Percentiles rank a stretch among this genome's conserved stretches.
phyloP scores from a whole-genome alignment of 192 early-diverging fungal species.

The Backusella parvicylindrica region DNA sequence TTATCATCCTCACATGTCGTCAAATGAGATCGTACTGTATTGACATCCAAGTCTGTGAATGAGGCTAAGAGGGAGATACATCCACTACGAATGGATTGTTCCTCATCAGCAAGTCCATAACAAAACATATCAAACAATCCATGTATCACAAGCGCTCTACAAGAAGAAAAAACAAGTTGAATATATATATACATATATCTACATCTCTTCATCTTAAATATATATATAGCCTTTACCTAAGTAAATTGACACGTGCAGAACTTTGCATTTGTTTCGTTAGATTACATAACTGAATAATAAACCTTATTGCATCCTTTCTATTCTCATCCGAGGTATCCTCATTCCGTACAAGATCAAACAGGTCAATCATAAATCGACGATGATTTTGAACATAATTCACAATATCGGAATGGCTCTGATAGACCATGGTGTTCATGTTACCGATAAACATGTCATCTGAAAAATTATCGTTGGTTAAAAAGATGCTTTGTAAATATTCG shows the following conservation, averaged over 20 bases:
- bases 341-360: conserved; percentile 66
- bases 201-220: no score
- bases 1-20: conserved; percentile 53
- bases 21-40: conserved; percentile 67
- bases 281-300: conserved; percentile 76
- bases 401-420: conserved; percentile 86
- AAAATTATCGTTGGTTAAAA: conserved; percentile 65
- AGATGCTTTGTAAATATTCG: conserved; percentile 85
- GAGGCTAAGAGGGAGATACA: conserved; percentile 67
- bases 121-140: conserved; percentile 82
- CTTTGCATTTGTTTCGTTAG: conserved; percentile 72
- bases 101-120: conserved; percentile 55
- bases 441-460: conserved; percentile 78
- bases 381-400: conserved; percentile 70
- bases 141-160: conserved; percentile 66
- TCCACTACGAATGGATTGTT: conserved; percentile 55
- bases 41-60: conserved; percentile 78
- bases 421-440: conserved; percentile 70
- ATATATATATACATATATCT: no score
- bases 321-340: conserved; percentile 42
- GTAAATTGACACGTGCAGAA: conserved; percentile 56
- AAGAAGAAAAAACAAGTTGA: background rate
- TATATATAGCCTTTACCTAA: conserved; percentile 45
- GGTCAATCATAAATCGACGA: conserved; percentile 58
- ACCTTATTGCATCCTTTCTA: conserved; percentile 74